Percentiles rank a stretch among this genome's conserved stretches.
phyloP scores from a whole-genome alignment of 768 basidiomycete species.

The Phylloporus scabripes region DNA sequence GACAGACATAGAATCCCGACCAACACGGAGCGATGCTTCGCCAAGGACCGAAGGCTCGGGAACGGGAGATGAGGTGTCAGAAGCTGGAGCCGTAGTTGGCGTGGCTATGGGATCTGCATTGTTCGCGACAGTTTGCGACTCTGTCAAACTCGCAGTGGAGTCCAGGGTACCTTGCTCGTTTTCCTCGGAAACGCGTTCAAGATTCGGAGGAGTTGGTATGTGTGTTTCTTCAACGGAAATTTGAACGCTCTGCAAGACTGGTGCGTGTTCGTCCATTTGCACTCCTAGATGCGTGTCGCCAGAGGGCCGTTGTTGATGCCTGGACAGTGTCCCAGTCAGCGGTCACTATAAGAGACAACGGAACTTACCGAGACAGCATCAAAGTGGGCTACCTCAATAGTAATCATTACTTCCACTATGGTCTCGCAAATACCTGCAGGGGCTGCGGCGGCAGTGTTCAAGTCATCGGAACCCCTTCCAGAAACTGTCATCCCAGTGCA shows the following conservation, averaged over 20 bases:
- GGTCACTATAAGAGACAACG: conserved; percentile 5
- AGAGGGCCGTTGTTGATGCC: conserved; percentile 12
- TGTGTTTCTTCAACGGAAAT: conserved; percentile 2
- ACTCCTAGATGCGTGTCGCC: conserved; percentile 1
- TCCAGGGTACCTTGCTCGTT: conserved; percentile 1
- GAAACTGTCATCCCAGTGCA: conserved; percentile 62
- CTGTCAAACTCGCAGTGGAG: neutral
- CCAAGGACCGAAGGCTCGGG: neutral
- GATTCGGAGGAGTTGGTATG: no score
- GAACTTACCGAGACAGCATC: conserved; percentile 30
- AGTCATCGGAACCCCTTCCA: conserved; percentile 68
- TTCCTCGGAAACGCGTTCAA: neutral
- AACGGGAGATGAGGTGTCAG: conserved; percentile 9
- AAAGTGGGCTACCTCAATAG: no score
- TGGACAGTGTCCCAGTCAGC: neutral
- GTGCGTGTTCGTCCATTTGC: conserved; percentile 7
- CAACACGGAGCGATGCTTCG: conserved; percentile 5
- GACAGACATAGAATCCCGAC: conserved; percentile 5
- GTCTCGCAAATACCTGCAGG: conserved; percentile 40
- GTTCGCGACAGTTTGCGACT: conserved; percentile 4
- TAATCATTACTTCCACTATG: conserved; percentile 2
- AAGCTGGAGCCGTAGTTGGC: neutral
- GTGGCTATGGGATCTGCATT: neutral
- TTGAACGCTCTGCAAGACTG: conserved; percentile 7
- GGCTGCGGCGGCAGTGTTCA: conserved; percentile 73